Evolutionary conservation across 345 rosid species (phyloP), one percentile per base, ranked within the genome.

Genomic region (Gossypium rotundifolium): DNA sequence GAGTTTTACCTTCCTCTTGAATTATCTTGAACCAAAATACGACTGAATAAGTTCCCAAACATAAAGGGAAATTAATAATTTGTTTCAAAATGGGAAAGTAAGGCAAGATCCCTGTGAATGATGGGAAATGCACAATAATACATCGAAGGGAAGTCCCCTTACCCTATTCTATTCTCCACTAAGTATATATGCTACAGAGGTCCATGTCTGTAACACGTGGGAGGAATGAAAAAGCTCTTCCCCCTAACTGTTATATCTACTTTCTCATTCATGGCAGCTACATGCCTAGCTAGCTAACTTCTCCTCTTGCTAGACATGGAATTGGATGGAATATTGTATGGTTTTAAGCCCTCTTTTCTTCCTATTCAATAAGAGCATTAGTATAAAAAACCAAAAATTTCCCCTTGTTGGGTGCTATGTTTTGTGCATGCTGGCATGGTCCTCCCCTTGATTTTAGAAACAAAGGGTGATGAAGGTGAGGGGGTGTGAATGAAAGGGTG

Each of bases 151-250:
- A 46, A 46, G 12, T 12, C 51, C 12, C 38, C n/a, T 40, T 10
- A 62, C 53, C 53, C 53, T 49, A 2, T 13, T 49, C 17, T 49
- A 13, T 38, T 59, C 0, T 33, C 38, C 38, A 33, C 38, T 33
- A 33, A 33, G 38, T 4, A 33, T 33, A 4, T 33, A 33, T 33
- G 38, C 38, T 33, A 29, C 4, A 33, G 38, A 33, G 6, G 38
- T 33, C n/a, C n/a, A 59, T 59, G 22, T 63, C 48, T 2, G 67
- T 38, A 63, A 63, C 86, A 76, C 80, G 84, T 78, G 86, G 75
- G 82, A 76, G 70, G 86, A 80, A 80, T 78, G 82, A 74, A 75
- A 83, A 83, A 66, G 76, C 33, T 52, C 63, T 33, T 33, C 73
- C 2, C 51, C 12, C 17, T 71, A 74, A 74, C 65, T 14, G 4